A percentile compares a stretch with the other conserved stretches of the same genome.
These are phyloP conservation scores for Sugiyamaella sp. DNA, from an alignment of 1,139 yeast genomes.

Conservation along the genomic window DNA sequence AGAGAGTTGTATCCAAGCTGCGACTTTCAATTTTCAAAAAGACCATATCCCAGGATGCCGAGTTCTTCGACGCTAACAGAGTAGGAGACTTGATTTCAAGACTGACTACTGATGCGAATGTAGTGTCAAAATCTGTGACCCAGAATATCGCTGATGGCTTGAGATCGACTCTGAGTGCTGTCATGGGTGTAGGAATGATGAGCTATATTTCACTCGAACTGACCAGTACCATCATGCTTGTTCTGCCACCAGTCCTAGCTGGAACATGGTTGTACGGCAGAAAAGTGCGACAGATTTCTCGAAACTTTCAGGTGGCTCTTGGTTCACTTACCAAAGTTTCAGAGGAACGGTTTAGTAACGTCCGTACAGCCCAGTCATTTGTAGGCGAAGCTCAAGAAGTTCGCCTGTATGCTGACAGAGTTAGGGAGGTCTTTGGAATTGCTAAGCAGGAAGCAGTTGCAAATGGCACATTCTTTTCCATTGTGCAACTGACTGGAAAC, in stretches of 20 bases:
- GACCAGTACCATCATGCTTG: slow-evolving; percentile 70
- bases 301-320: slow-evolving; percentile 79
- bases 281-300: slow-evolving; percentile 71
- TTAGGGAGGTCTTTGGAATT: slow-evolving; percentile 69
- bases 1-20: slow-evolving; percentile 79
- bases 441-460: slow-evolving; percentile 82
- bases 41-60: slow-evolving; percentile 84
- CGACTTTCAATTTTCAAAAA: slow-evolving; percentile 76
- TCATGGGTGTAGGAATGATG: slow-evolving; percentile 87
- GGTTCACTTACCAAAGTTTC: slow-evolving; percentile 87
- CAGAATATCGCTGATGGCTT: slow-evolving; percentile 92
- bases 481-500: slow-evolving; percentile 82
- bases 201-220: slow-evolving; percentile 78
- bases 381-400: slow-evolving; percentile 78
- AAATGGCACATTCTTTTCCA: slow-evolving; percentile 64
- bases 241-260: slow-evolving; percentile 79
- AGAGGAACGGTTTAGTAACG: slow-evolving; percentile 87
- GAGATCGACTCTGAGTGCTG: slow-evolving; percentile 75
- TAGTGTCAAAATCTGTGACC: slow-evolving; percentile 84
- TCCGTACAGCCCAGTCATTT: slow-evolving; percentile 85
- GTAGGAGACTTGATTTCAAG: slow-evolving; percentile 94
- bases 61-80: slow-evolving; percentile 88
- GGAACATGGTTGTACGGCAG: slow-evolving; percentile 82
- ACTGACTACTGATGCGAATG: slow-evolving; percentile 84
- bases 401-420: slow-evolving; percentile 64